Percentiles rank a stretch among this genome's conserved stretches.
These are phyloP conservation scores for Alternaria triticina DNA, from an alignment of 2,329 filamentous ascomycete genomes.

Conservation along the genomic window DNA sequence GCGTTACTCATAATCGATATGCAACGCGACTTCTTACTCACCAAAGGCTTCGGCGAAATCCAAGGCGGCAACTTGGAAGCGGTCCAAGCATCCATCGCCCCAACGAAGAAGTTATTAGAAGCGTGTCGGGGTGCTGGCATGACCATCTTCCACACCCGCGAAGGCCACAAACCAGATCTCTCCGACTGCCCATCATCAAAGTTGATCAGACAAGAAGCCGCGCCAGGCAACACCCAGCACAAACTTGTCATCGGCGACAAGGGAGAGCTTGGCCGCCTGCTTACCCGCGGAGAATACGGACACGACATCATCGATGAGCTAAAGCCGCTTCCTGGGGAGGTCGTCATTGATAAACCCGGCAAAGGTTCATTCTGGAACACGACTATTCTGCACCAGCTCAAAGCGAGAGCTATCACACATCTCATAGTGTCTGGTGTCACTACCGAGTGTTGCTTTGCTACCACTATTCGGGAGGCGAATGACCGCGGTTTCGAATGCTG, in stretches of 20 bases:
- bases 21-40: constrained; percentile 60
- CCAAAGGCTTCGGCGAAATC: constrained; percentile 59
- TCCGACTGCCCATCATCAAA: constrained; percentile 62
- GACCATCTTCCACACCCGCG: constrained; percentile 57
- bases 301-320: constrained; percentile 64
- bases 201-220: constrained; percentile 55
- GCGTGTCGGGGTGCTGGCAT: constrained; percentile 53
- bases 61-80: constrained; percentile 54
- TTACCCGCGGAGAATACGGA: constrained; percentile 61
- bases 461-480: constrained; percentile 63
- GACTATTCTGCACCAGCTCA: constrained; percentile 58
- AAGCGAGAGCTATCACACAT: constrained; percentile 64
- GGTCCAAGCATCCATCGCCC: constrained; percentile 49
- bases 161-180: constrained; percentile 59
- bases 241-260: constrained; percentile 59
- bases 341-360: constrained; percentile 64
- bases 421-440: constrained; percentile 65
- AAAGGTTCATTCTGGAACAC: constrained; percentile 68
- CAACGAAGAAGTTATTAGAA: constrained; percentile 52
- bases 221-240: constrained; percentile 54
- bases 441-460: constrained; percentile 65
- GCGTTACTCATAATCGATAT: constrained; percentile 61
- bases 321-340: constrained; percentile 58
- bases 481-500: constrained; percentile 69
- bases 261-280: constrained; percentile 60